phyloP scores from a whole-genome alignment of 352 stramenopile species.

The Peronospora farinosa region DNA sequence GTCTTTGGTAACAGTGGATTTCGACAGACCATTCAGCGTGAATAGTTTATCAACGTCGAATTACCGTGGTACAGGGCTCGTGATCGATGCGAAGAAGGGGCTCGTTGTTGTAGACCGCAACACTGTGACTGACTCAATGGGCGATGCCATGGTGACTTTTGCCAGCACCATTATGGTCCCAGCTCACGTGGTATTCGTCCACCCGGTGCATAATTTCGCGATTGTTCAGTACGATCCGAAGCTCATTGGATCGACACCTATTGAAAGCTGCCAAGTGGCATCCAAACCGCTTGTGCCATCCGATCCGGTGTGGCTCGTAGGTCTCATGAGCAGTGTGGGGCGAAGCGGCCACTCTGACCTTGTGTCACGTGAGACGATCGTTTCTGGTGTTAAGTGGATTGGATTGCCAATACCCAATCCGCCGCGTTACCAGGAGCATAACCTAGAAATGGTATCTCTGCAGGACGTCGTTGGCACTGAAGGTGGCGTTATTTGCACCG shows the following conservation, averaged over 20 bases:
- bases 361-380: constrained; percentile 80
- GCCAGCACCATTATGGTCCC: constrained; percentile 86
- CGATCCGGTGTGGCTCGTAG: constrained; percentile 80
- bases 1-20: constrained; percentile 83
- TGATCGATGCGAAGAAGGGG: constrained; percentile 83
- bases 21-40: constrained; percentile 79
- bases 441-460: constrained; percentile 81
- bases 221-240: constrained; percentile 89
- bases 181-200: constrained; percentile 85
- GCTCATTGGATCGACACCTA: constrained; percentile 75
- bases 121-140: constrained; percentile 85
- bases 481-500: constrained; percentile 72
- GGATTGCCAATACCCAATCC: constrained; percentile 73
- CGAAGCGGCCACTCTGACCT: constrained; percentile 75
- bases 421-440: constrained; percentile 83
- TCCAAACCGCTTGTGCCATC: constrained; percentile 52
- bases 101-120: constrained; percentile 90
- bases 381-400: constrained; percentile 84
- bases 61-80: constrained; percentile 80
- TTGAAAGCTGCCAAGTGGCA: constrained; percentile 73
- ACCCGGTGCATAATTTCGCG: constrained; percentile 90
- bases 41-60: constrained; percentile 83
- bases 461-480: constrained; percentile 80
- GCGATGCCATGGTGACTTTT: constrained; percentile 87
- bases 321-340: constrained; percentile 75